Evolutionary conservation across 441 rosid genomes (phyloP).

Genomic region (Sinapis alba): DNA sequence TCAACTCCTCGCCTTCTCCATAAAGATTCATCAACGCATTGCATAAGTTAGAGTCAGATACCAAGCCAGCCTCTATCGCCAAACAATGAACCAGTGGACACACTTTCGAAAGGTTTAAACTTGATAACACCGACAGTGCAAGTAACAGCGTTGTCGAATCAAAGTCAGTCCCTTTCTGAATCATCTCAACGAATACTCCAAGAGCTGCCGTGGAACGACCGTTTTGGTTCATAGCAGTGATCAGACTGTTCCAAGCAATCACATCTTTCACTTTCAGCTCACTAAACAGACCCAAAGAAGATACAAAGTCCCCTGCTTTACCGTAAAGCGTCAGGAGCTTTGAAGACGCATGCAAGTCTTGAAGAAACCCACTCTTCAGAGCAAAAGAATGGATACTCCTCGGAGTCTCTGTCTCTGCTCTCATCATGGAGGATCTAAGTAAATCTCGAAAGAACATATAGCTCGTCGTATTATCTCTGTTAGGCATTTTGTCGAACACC

Average conservation of each 20-base stretch:
- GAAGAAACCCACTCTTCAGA: conserved; percentile 52
- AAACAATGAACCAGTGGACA: neutral
- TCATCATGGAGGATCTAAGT: conserved; percentile 39
- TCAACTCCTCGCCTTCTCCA: conserved; percentile 54
- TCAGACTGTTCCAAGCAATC: conserved; percentile 60
- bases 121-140: conserved; percentile 4
- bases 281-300: conserved; percentile 44
- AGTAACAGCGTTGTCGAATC: neutral
- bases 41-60: conserved; percentile 38
- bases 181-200: conserved; percentile 45
- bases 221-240: conserved; percentile 52
- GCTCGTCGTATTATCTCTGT: conserved; percentile 32
- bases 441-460: conserved; percentile 35
- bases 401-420: conserved; percentile 28
- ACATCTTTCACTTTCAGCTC: conserved; percentile 49
- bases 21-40: conserved; percentile 63
- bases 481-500: conserved; percentile 49
- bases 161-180: conserved; percentile 34
- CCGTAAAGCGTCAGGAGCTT: conserved; percentile 54
- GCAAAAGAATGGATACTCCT: conserved; percentile 52
- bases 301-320: conserved; percentile 40
- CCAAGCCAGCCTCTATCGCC: conserved; percentile 43
- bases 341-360: conserved; percentile 48
- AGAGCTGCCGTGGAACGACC: conserved; percentile 38
- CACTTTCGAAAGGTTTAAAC: neutral